Conservation (phyloP, 345 rosid genomes). For the Rhizophora apiculata region DNA sequence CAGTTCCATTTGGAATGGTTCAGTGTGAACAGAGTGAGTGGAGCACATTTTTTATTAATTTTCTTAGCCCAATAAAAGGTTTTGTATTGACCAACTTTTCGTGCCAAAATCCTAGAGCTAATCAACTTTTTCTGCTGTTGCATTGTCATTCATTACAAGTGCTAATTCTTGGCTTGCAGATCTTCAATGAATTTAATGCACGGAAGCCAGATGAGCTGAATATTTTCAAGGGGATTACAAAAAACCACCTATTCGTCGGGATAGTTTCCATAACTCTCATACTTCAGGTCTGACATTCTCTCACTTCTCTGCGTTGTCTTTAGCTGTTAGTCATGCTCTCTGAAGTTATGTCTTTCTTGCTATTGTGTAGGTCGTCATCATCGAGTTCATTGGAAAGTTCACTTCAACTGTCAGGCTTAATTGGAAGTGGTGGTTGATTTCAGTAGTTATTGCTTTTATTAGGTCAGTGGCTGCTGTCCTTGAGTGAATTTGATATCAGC, state of each 20-base stretch:
- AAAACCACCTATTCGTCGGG: slow-evolving; percentile 26
- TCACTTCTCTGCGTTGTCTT: neutral
- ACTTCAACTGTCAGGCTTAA: slow-evolving; percentile 56
- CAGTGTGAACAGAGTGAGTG: too few species aligned
- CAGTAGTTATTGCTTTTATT: slow-evolving; percentile 18
- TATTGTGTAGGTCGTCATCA: slow-evolving; percentile 21
- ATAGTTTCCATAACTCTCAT: slow-evolving; percentile 26
- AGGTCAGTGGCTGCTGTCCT: slow-evolving; percentile 7
- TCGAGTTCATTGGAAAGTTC: slow-evolving; percentile 79
- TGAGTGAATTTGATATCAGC: neutral
- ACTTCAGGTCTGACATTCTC: slow-evolving; percentile 22
- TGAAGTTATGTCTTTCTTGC: neutral
- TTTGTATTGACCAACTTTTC: too few species aligned
- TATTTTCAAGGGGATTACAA: slow-evolving; percentile 25
- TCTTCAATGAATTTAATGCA: slow-evolving; percentile 34
- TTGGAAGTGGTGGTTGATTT: slow-evolving; percentile 45
- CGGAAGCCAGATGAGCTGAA: slow-evolving; percentile 33
- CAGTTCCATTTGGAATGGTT: too few species aligned
- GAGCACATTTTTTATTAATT: too few species aligned
- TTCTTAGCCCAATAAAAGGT: too few species aligned
- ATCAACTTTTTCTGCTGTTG: neutral
- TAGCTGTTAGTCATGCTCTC: neutral
- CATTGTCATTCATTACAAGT: neutral
- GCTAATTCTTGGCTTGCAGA: slow-evolving; percentile 16
- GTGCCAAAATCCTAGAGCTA: neutral